phyloP scores from a whole-genome alignment of 805 yeast species.

The Saturnispora kantuleensis region DNA sequence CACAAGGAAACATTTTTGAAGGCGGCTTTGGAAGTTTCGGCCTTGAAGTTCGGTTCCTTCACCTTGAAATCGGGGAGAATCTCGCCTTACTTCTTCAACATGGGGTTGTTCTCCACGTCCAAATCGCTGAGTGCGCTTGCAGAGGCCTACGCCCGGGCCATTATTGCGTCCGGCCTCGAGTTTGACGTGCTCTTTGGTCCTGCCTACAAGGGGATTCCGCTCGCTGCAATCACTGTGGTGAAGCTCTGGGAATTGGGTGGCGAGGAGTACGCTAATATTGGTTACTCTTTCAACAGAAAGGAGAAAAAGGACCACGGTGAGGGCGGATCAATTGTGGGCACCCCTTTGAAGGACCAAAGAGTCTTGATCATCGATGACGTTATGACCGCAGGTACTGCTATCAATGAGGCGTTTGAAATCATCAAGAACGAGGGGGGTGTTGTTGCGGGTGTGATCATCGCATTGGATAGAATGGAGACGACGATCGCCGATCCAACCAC shows the following conservation, averaged over 20 bases:
- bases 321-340: constrained; percentile 93
- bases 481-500: constrained; percentile 45
- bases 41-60: constrained; percentile 80
- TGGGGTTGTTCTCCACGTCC: constrained; percentile 85
- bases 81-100: constrained; percentile 94
- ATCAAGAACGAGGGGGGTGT: constrained; percentile 59
- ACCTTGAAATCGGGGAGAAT: constrained; percentile 85
- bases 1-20: constrained; percentile 49
- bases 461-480: constrained; percentile 93
- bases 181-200: constrained; percentile 94
- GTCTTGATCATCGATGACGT: constrained; percentile 91
- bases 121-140: constrained; percentile 71
- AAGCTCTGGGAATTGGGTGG: constrained; percentile 87
- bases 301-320: constrained; percentile 97
- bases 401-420: constrained; percentile 83
- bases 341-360: constrained; percentile 56
- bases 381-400: constrained; percentile 98
- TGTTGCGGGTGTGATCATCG: constrained; percentile 79
- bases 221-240: constrained; percentile 87
- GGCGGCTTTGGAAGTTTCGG: constrained; percentile 70
- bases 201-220: constrained; percentile 95
- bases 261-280: constrained; percentile 59
- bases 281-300: constrained; percentile 93
- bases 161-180: constrained; percentile 68
- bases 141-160: constrained; percentile 80